phyloP scores from a whole-genome alignment of 169 alveolate genomes.

The Eimeria zaria region DNA sequence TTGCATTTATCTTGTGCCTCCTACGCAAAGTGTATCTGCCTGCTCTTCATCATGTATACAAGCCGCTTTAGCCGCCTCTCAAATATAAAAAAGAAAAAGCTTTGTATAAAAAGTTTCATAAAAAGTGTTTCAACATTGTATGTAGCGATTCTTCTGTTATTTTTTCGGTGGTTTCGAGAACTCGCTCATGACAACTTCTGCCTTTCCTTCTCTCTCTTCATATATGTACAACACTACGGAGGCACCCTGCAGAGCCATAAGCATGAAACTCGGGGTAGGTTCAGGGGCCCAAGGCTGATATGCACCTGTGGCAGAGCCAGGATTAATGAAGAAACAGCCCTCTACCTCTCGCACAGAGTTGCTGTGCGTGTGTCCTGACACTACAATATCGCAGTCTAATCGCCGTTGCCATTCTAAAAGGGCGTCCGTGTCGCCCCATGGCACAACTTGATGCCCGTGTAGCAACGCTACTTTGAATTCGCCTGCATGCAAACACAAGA shows the following conservation, averaged over 20 bases:
- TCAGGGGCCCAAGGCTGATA: constrained; percentile 88
- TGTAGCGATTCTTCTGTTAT: background rate
- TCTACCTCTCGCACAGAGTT: constrained; percentile 90
- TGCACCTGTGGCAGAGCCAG: constrained; percentile 98
- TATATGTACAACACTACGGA: constrained; percentile 89
- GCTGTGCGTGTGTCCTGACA: constrained; percentile 96
- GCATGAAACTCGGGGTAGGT: constrained; percentile 89
- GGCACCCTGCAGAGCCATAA: constrained; percentile 91
- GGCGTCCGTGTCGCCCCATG: constrained; percentile 97
- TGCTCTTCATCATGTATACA: background rate
- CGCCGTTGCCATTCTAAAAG: constrained; percentile 93
- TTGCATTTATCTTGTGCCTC: background rate
- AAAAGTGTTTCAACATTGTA: background rate
- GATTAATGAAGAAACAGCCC: constrained; percentile 96
- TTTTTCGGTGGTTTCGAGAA: constrained; percentile 84
- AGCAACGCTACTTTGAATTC: constrained; percentile 96
- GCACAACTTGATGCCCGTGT: constrained; percentile 97
- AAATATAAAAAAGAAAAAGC: background rate
- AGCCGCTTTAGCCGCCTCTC: background rate
- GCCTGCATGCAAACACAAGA: constrained; percentile 87
- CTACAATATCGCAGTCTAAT: constrained; percentile 95
- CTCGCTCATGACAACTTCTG: constrained; percentile 90
- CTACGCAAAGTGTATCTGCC: background rate
- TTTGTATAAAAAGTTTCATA: background rate
- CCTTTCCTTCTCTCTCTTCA: constrained; percentile 90